A percentile compares a stretch with the other conserved stretches of the same genome.
Evolutionary conservation across 1,139 yeast genomes (phyloP).

Genomic region (Debaryomyces psychrophilus): DNA sequence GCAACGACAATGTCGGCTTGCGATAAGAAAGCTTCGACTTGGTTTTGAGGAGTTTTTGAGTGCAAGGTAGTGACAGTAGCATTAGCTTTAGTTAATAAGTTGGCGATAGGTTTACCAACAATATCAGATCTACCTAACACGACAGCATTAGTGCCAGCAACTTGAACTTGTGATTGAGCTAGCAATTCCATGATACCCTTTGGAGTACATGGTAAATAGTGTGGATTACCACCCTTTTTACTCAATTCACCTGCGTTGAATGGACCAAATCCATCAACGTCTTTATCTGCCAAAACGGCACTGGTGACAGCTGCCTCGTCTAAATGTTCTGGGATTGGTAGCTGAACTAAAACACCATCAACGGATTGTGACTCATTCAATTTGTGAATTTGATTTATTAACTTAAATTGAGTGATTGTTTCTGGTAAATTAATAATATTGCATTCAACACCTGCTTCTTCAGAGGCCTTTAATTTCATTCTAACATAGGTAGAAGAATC

Average conservation of each 20-base stretch:
- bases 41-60: constrained; percentile 62
- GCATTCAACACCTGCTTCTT: constrained; percentile 78
- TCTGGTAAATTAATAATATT: constrained; percentile 70
- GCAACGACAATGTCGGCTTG: constrained; percentile 90
- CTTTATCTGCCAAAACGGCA: constrained; percentile 77
- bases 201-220: constrained; percentile 94
- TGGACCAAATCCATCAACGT: constrained; percentile 95
- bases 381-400: constrained; percentile 59
- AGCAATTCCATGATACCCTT: constrained; percentile 87
- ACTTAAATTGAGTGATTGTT: constrained; percentile 55
- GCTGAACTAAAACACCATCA: constrained; percentile 89
- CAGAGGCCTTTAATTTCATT: constrained; percentile 92
- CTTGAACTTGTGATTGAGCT: constrained; percentile 58
- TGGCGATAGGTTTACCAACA: constrained; percentile 93
- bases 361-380: constrained; percentile 71
- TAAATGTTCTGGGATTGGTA: constrained; percentile 84
- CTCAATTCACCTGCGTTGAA: constrained; percentile 89
- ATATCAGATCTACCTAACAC: constrained; percentile 96
- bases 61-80: constrained; percentile 88
- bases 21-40: constrained; percentile 60
- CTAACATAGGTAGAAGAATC: constrained; percentile 94
- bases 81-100: constrained; percentile 73
- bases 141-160: constrained; percentile 85
- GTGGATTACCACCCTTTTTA: constrained; percentile 85
- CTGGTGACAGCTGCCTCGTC: constrained; percentile 79